phyloP scores from a whole-genome alignment of 2,329 filamentous ascomycete species.

The Decorospora gaudefroyi region DNA sequence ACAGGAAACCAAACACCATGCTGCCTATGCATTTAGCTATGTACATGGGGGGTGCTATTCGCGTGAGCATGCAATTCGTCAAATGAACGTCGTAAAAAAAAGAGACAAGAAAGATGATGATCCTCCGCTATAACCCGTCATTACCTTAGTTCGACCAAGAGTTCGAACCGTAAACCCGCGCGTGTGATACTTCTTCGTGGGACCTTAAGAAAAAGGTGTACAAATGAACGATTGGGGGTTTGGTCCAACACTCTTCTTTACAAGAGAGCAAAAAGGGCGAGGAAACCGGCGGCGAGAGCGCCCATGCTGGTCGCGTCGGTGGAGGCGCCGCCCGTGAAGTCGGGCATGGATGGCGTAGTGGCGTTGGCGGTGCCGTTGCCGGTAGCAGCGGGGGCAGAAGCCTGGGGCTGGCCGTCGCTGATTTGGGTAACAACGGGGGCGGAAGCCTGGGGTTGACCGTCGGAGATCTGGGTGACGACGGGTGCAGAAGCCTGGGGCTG shows the following conservation, averaged over 20 bases:
- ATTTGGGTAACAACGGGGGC: slow-evolving; percentile 31
- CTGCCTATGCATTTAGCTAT: slow-evolving; percentile 7
- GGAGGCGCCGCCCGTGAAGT: slow-evolving; percentile 42
- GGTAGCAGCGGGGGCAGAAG: slow-evolving; percentile 15
- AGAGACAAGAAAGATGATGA: slow-evolving; percentile 2
- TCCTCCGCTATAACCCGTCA: slow-evolving; percentile 11
- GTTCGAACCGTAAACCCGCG: neutral
- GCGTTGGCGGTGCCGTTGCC: slow-evolving; percentile 19
- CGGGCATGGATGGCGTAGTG: slow-evolving; percentile 17
- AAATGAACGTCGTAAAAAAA: slow-evolving; percentile 17
- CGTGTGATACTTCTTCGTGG: neutral
- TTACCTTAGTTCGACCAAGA: slow-evolving; percentile 5
- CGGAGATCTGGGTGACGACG: slow-evolving; percentile 28
- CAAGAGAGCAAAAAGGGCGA: slow-evolving; percentile 38
- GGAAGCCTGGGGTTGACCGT: slow-evolving; percentile 32
- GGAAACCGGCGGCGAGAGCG: slow-evolving; percentile 35
- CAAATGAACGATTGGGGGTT: slow-evolving; percentile 3
- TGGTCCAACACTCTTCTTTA: slow-evolving; percentile 18
- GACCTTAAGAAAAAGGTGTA: too few species aligned
- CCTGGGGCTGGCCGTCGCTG: slow-evolving; percentile 33
- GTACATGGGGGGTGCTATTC: slow-evolving; percentile 11
- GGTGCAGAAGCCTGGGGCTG: slow-evolving; percentile 27
- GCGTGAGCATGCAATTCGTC: slow-evolving; percentile 9
- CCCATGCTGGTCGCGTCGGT: slow-evolving; percentile 27
- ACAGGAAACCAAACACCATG: slow-evolving; percentile 1